Conservation (phyloP, 805 yeast genomes). For the Myxozyma vanderwaltii region DNA sequence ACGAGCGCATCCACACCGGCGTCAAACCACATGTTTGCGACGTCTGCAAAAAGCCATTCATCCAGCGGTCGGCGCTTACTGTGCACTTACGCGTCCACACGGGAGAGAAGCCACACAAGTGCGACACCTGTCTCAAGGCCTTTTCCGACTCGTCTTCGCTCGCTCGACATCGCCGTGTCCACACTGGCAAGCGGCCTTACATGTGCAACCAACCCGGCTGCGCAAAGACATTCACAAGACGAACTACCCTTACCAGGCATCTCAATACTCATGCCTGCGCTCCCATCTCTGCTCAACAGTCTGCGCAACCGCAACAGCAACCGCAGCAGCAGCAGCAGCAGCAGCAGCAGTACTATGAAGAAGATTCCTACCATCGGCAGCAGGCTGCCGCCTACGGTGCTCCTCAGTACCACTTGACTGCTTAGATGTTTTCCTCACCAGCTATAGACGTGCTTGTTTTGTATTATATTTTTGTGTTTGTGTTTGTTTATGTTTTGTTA, state of each 20-base stretch:
- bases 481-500: not conserved
- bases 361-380: slow-evolving; percentile 20
- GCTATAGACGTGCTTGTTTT: not conserved
- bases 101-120: slow-evolving; percentile 73
- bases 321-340: slow-evolving; percentile 5
- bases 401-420: slow-evolving; percentile 19
- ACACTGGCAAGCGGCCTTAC: slow-evolving; percentile 48
- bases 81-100: slow-evolving; percentile 81
- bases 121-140: slow-evolving; percentile 45
- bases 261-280: slow-evolving; percentile 54
- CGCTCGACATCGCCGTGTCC: slow-evolving; percentile 76
- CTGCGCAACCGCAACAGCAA: slow-evolving; percentile 10
- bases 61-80: slow-evolving; percentile 78
- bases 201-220: slow-evolving; percentile 66
- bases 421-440: no score
- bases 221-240: slow-evolving; percentile 64
- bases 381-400: slow-evolving; percentile 3
- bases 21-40: slow-evolving; percentile 46
- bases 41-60: slow-evolving; percentile 73
- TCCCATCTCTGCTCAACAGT: slow-evolving; percentile 8
- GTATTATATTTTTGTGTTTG: not conserved
- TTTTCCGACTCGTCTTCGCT: slow-evolving; percentile 50
- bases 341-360: slow-evolving; percentile 5
- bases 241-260: slow-evolving; percentile 78
- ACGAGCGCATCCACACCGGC: slow-evolving; percentile 63